Conservation (phyloP, 768 basidiomycete genomes). For the Kwoniella sp. region DNA sequence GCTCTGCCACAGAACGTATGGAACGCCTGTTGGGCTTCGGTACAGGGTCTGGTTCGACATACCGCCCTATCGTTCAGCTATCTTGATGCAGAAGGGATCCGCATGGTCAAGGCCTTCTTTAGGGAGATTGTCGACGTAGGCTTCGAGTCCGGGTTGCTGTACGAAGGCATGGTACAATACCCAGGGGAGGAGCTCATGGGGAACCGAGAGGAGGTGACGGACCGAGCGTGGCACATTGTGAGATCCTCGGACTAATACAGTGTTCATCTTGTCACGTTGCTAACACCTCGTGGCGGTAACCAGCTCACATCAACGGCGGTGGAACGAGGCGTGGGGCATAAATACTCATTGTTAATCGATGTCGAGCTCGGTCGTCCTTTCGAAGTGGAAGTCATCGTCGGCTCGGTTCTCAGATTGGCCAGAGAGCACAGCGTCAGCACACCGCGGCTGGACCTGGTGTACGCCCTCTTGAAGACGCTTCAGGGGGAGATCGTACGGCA, state of each 20-base stretch:
- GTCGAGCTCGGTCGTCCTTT: constrained; percentile 39
- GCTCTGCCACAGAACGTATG: constrained; percentile 36
- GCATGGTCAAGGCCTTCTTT: constrained; percentile 27
- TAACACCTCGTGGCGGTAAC: neutral
- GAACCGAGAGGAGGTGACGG: constrained; percentile 5
- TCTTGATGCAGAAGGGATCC: constrained; percentile 4
- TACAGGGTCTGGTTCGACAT: constrained; percentile 34
- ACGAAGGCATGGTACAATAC: constrained; percentile 27
- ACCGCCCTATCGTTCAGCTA: constrained; percentile 18
- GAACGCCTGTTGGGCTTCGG: constrained; percentile 40
- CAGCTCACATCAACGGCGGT: constrained; percentile 5
- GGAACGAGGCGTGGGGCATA: constrained; percentile 20
- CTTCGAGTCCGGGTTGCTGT: constrained; percentile 33
- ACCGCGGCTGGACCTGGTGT: constrained; percentile 27
- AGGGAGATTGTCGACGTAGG: constrained; percentile 38
- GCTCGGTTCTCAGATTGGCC: constrained; percentile 31
- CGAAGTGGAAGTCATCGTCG: constrained; percentile 42
- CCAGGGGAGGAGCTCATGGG: constrained; percentile 26
- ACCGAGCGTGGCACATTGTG: constrained; percentile 24
- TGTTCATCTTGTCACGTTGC: neutral
- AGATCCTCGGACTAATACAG: neutral
- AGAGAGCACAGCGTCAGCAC: constrained; percentile 18
- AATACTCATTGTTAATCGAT: constrained; percentile 41
- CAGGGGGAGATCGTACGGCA: constrained; percentile 22
- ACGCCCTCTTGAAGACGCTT: constrained; percentile 35